Percentiles rank a stretch among this genome's conserved stretches.
phyloP scores from a whole-genome alignment of 2,329 filamentous ascomycete species.

The Xylaria sp. region DNA sequence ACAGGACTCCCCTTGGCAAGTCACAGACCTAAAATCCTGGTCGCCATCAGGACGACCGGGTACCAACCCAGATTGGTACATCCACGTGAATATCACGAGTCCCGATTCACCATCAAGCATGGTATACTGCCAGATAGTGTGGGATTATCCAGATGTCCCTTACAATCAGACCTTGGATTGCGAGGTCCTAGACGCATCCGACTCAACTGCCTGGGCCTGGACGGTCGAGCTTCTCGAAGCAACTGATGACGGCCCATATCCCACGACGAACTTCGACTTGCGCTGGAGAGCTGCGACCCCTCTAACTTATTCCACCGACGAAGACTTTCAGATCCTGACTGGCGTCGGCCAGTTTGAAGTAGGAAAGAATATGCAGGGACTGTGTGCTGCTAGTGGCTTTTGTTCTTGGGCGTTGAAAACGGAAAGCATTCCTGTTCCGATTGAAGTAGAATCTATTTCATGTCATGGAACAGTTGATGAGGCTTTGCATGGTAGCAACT shows the following conservation, averaged over 20 bases:
- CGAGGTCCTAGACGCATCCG: conserved; percentile 22
- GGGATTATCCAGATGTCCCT: conserved; percentile 35
- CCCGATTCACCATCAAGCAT: conserved; percentile 35
- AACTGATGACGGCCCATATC: conserved; percentile 32
- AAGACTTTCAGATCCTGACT: conserved; percentile 35
- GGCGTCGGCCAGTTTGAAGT: conserved; percentile 44
- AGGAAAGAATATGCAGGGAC: conserved; percentile 31
- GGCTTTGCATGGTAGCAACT: conserved; percentile 27
- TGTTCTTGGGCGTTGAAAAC: conserved; percentile 31
- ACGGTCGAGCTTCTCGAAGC: conserved; percentile 43
- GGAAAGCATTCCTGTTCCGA: conserved; percentile 38
- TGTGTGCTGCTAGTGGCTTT: conserved; percentile 42
- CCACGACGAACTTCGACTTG: conserved; percentile 44
- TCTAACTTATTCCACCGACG: conserved; percentile 11
- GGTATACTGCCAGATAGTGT: conserved; percentile 46
- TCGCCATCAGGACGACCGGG: conserved; percentile 46
- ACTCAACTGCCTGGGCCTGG: conserved; percentile 41
- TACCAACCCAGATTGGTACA: conserved; percentile 36
- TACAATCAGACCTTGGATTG: conserved; percentile 41
- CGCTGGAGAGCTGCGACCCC: conserved; percentile 36
- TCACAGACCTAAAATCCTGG: conserved; percentile 41
- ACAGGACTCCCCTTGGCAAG: conserved; percentile 43
- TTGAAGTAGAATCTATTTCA: conserved; percentile 15
- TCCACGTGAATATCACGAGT: conserved; percentile 45
- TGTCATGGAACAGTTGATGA: conserved; percentile 27